Base-by-base conservation (phyloP, 2,329 filamentous ascomycete genomes). In the Fusarium multiceps region DNA sequence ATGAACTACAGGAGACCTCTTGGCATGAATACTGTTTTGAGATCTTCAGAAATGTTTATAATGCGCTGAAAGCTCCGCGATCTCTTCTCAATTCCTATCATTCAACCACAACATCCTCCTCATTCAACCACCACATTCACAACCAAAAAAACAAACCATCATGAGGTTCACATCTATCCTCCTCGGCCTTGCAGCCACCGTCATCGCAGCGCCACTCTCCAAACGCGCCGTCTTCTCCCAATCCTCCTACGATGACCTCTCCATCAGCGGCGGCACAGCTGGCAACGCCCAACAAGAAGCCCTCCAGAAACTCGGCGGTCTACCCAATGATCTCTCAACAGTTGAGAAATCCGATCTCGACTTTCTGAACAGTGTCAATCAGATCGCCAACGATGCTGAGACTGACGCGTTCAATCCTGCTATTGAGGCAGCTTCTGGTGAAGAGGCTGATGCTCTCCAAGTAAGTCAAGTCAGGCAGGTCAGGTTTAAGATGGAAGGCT, bases 321-420 rank as follows among this genome's bases (percentile, higher is more conserved):
- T 84, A 21, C 71, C 68, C 20, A 78, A 82, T 48, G 80, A 87
- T 70, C 74, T 82, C 12, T 80, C 78, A 48, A 80, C 75, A 13
- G 84, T 87, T 27, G 81, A 82, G 28, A 59, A 80, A 20, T 79
- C 77, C 9, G 86, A 89, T 65, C 74, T 87, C 23, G 79, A 81
- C 30, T 82, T 86, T 70, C 78, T 88, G 51, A 80, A 84, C 68
- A 81, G 80, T 6, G 85, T 86, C 65, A 86, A 87, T 69, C 75
- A 80, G 53, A 85, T 84, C 27, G 84, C 84, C 60, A 87, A 88
- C 72, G 79, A 84, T 50, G 86, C 86, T 3, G 87, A 88, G 74
- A 79, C 74, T 0, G 77, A 82, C 2, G 86, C 82, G 3, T 89
- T 88, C 77, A 88, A 88, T 71, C 75, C 82, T 3, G 86, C 86